Conservation (phyloP, 2,329 filamentous ascomycete species). For the Arthrobotrys conoides region DNA sequence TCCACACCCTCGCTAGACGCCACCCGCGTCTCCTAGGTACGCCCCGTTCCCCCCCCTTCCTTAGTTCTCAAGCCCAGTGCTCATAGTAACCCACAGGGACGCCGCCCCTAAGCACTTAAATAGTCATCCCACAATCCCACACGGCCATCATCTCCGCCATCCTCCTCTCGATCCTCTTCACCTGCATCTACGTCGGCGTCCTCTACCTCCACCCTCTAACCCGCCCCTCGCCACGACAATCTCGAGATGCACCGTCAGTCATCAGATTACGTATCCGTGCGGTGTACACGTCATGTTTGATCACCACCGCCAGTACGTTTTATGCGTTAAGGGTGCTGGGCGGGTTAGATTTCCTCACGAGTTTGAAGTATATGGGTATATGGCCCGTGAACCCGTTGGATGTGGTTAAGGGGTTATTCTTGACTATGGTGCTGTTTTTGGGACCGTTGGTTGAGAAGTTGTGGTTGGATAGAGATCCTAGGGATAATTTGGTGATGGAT, state of each 20-base stretch:
- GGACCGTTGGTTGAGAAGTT: slow-evolving; percentile 84
- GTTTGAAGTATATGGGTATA: slow-evolving; percentile 81
- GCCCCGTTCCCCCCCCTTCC: background rate
- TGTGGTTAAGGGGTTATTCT: slow-evolving; percentile 74
- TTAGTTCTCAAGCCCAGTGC: background rate
- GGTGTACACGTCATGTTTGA: slow-evolving; percentile 71
- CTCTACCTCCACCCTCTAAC: slow-evolving; percentile 88
- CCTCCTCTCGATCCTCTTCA: slow-evolving; percentile 75
- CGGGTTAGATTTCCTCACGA: slow-evolving; percentile 68
- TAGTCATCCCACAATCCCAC: slow-evolving; percentile 33
- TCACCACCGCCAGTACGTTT: slow-evolving; percentile 65
- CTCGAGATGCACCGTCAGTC: slow-evolving; percentile 88
- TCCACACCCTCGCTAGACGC: slow-evolving; percentile 18
- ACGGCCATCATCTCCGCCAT: slow-evolving; percentile 57
- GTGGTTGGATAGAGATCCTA: slow-evolving; percentile 44
- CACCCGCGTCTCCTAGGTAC: slow-evolving; percentile 13
- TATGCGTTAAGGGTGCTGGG: slow-evolving; percentile 25
- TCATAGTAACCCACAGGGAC: slow-evolving; percentile 48
- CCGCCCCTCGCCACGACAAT: slow-evolving; percentile 81
- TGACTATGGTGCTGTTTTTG: slow-evolving; percentile 80
- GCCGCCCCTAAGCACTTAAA: background rate
- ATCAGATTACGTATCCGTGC: slow-evolving; percentile 88
- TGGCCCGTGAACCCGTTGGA: slow-evolving; percentile 81
- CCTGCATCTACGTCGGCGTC: slow-evolving; percentile 88
- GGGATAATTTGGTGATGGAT: slow-evolving; percentile 58